These are phyloP conservation scores for Ephemerocybe angulata DNA, from an alignment of 768 basidiomycete genomes.

Conservation along the genomic window DNA sequence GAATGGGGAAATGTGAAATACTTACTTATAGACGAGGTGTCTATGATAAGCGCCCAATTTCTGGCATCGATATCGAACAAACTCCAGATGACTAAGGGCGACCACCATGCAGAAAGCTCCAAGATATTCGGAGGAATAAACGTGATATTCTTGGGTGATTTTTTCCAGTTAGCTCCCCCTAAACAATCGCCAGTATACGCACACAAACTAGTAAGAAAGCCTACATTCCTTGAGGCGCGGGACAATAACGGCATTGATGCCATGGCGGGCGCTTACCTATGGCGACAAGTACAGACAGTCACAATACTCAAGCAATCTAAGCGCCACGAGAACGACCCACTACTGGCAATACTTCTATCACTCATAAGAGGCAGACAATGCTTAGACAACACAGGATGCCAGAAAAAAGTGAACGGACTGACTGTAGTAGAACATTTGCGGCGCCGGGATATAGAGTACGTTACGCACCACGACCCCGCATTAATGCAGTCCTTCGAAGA, in stretches of 20 bases:
- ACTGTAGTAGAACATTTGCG: neutral
- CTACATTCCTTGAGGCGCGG: conserved; percentile 8
- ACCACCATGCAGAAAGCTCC: neutral
- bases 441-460: neutral
- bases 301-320: conserved; percentile 6
- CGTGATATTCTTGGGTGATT: conserved; percentile 14
- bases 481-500: neutral
- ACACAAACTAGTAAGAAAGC: conserved; percentile 2
- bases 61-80: conserved; percentile 5
- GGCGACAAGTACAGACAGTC: conserved; percentile 10
- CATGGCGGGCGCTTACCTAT: conserved; percentile 11
- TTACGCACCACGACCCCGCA: neutral
- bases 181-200: conserved; percentile 8
- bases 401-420: neutral
- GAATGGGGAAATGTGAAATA: no score
- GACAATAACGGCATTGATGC: conserved; percentile 1
- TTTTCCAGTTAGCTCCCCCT: conserved; percentile 12
- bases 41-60: conserved; percentile 11
- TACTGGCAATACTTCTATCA: conserved; percentile 3
- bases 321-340: conserved; percentile 6
- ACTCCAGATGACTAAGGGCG: conserved; percentile 7
- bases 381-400: no score
- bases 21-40: no score
- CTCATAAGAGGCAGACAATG: conserved; percentile 6
- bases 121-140: conserved; percentile 14